Conservation (phyloP, 2,329 filamentous ascomycete genomes). For the Talaromyces piceae region DNA sequence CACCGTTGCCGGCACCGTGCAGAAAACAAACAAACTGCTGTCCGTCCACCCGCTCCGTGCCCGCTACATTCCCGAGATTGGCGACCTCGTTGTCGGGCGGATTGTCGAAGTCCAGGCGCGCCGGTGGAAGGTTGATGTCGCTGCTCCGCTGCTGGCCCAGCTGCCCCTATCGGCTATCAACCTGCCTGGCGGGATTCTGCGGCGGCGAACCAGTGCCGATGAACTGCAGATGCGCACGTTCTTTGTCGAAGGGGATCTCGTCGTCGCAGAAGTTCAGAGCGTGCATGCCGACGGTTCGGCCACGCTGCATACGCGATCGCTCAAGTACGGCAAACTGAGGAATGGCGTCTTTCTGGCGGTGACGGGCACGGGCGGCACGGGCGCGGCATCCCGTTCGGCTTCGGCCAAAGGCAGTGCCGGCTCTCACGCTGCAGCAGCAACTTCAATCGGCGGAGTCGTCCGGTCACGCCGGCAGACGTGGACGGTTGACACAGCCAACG, state of each 20-base stretch:
- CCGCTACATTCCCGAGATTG: slow-evolving; percentile 91
- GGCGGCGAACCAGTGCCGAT: slow-evolving; percentile 87
- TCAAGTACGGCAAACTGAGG: slow-evolving; percentile 91
- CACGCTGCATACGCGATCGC: slow-evolving; percentile 75
- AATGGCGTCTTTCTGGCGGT: slow-evolving; percentile 88
- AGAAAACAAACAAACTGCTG: slow-evolving; percentile 93
- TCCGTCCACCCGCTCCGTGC: slow-evolving; percentile 85
- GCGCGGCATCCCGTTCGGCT: slow-evolving; percentile 36
- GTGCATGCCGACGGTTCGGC: slow-evolving; percentile 80
- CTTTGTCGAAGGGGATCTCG: slow-evolving; percentile 87
- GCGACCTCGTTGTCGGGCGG: slow-evolving; percentile 86
- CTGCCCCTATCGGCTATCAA: slow-evolving; percentile 88
- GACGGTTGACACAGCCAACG: slow-evolving; percentile 52
- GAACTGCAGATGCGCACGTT: slow-evolving; percentile 97
- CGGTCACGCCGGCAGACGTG: slow-evolving; percentile 79
- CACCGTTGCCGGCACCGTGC: slow-evolving; percentile 81
- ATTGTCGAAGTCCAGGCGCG: slow-evolving; percentile 91
- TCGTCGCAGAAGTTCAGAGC: slow-evolving; percentile 91
- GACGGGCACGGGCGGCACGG: slow-evolving; percentile 65
- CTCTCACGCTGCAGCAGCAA: slow-evolving; percentile 55
- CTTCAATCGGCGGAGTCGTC: slow-evolving; percentile 69
- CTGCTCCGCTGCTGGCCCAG: slow-evolving; percentile 74
- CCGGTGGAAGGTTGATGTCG: slow-evolving; percentile 92
- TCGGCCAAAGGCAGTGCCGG: slow-evolving; percentile 23
- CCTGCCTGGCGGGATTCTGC: slow-evolving; percentile 82